Percentiles rank a stretch among this genome's conserved stretches.
These are phyloP conservation scores for Phytophthora hybrid DNA, from an alignment of 352 stramenopile genomes.

Conservation along the genomic window DNA sequence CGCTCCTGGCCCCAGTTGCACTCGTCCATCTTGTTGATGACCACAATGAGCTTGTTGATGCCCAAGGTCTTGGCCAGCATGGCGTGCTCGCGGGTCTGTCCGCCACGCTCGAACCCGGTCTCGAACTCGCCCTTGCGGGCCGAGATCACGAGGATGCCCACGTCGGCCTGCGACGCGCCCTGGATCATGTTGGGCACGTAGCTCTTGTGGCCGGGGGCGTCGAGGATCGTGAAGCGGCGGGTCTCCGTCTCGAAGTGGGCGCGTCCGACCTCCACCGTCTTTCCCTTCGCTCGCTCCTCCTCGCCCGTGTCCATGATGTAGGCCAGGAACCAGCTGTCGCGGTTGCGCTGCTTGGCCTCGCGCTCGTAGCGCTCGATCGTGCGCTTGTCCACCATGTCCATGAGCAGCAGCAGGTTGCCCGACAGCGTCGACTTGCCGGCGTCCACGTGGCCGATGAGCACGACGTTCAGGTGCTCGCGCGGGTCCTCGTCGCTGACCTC, in stretches of 20 bases:
- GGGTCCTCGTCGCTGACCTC: conserved; percentile 93
- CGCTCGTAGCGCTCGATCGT: conserved; percentile 99
- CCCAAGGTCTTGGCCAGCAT: conserved; percentile 99
- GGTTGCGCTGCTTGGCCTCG: conserved; percentile 95
- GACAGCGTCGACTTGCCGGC: conserved; percentile 98
- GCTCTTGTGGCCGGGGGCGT: conserved; percentile 99
- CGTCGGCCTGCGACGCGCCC: conserved; percentile 97
- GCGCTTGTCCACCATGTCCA: conserved; percentile 99
- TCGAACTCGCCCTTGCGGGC: conserved; percentile 98
- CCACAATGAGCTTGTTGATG: conserved; percentile 98
- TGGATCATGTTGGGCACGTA: conserved; percentile 99
- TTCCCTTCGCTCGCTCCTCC: conserved; percentile 97
- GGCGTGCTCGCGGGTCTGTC: conserved; percentile 98
- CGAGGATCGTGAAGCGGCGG: conserved; percentile 98
- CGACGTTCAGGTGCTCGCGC: conserved; percentile 98
- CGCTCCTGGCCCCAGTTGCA: conserved; percentile 95
- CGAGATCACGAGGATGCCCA: conserved; percentile 98
- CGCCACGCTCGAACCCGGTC: conserved; percentile 97
- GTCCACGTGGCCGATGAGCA: conserved; percentile 99
- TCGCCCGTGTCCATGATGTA: conserved; percentile 99
- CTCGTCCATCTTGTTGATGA: conserved; percentile 99
- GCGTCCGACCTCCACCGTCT: conserved; percentile 91
- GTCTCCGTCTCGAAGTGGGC: conserved; percentile 97
- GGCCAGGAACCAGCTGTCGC: conserved; percentile 94
- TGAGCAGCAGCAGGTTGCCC: conserved; percentile 98